Base-by-base conservation (phyloP, 495 filamentous ascomycete genomes). In the Penicillium robsamsonii region DNA sequence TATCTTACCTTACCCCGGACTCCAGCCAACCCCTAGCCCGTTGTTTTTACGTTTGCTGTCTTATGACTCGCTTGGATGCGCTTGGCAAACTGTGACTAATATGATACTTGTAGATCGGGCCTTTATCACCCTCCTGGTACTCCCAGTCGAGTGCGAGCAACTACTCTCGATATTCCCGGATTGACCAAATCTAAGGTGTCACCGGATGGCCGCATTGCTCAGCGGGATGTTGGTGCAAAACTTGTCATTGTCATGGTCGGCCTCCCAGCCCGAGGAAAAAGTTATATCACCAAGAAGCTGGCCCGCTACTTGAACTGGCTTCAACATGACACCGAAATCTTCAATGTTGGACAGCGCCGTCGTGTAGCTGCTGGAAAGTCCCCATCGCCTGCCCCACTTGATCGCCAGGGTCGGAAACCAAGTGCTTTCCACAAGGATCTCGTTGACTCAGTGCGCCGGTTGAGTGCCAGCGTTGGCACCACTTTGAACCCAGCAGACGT, bases 241-340 rank as follows among this genome's bases (percentile, higher is more conserved):
- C 78, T 97, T 61, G 92, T 97, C 63, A 94, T 98, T 66, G 87
- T 97, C 64, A 98, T 98, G 94, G 94, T 98, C 46, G 94, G 94
- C 56, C 79, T 98, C 49, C 94, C 94, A 0, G 94, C 94, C 1
- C 77, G 94, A 57, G 94, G 94, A 51, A 98, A 98, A 74, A 96
- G 91, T 54, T 98, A 98, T 72, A 92, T 98, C 62, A 97, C 93
- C 51, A 97, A 96, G 79, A 98, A 98, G 77, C 80, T 98, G 44
- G 88, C 92, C 24, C 84, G 94, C 47, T 98, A 98, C 63, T 75
- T 98, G 22, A 92, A 95, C 53, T 98, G 94, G 94, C 85, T 96
- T 47, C 94, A 98, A 62, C 94, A 98, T 67, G 88, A 96, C 60
- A 90, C 91, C 20, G 80, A 81, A 62, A 97, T 98, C 58, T 98